phyloP scores from a whole-genome alignment of 2,329 filamentous ascomycete genomes.

The Ascochyta lentis region DNA sequence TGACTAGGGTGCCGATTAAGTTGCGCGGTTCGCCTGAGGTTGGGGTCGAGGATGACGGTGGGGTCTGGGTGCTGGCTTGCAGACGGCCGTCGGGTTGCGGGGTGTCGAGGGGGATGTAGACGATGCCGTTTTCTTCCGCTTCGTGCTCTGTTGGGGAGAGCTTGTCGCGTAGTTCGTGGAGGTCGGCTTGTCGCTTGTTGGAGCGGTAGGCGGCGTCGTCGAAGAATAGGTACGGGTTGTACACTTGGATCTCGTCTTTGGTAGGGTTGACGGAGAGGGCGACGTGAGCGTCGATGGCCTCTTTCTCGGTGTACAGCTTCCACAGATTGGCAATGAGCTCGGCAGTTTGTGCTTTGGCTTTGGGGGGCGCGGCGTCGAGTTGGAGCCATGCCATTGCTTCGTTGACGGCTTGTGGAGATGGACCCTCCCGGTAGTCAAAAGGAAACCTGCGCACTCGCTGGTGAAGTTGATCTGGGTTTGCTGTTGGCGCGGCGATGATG shows the following conservation, averaged over 20 bases:
- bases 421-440: conserved; percentile 64
- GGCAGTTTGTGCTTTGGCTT: conserved; percentile 55
- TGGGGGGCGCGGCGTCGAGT: conserved; percentile 55
- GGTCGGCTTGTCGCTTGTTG: conserved; percentile 64
- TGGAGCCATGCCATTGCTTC: conserved; percentile 60
- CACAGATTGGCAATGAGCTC: conserved; percentile 62
- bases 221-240: conserved; percentile 66
- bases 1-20: conserved; percentile 82
- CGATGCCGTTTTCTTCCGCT: conserved; percentile 74
- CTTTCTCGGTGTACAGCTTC: conserved; percentile 67
- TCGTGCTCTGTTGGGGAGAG: conserved; percentile 62
- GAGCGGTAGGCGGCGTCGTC: conserved; percentile 73
- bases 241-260: conserved; percentile 56
- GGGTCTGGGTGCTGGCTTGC: conserved; percentile 5
- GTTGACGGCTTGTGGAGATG: conserved; percentile 49
- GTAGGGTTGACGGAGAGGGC: conserved; percentile 51
- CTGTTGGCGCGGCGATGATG: conserved; percentile 65
- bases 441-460: conserved; percentile 62
- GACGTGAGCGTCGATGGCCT: conserved; percentile 68
- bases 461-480: conserved; percentile 51
- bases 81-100: conserved; percentile 17
- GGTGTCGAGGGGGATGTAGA: conserved; percentile 70
- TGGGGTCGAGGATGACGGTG: conserved; percentile 8
- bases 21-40: conserved; percentile 48
- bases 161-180: conserved; percentile 64